Conservation (phyloP, 2,329 filamentous ascomycete species). For the Cercospora brassicicola region DNA sequence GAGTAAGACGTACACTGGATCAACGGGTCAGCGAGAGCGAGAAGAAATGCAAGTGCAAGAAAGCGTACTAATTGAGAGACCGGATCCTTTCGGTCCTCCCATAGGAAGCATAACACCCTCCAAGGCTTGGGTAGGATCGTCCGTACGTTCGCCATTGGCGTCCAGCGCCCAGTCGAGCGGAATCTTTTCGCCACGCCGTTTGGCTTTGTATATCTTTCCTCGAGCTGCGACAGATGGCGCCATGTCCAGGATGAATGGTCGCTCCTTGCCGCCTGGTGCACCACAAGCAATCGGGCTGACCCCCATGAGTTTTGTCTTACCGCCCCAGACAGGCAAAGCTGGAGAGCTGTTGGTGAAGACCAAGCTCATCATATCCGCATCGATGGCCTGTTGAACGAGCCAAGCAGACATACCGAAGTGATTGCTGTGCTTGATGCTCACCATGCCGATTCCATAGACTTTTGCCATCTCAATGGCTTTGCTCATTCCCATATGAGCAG, state of each 20-base stretch:
- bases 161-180: slow-evolving; percentile 74
- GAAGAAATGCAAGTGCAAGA: slow-evolving; percentile 44
- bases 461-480: slow-evolving; percentile 66
- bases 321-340: slow-evolving; percentile 70
- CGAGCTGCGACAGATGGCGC: slow-evolving; percentile 67
- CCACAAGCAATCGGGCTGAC: slow-evolving; percentile 75
- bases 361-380: slow-evolving; percentile 64
- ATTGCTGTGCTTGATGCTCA: slow-evolving; percentile 72
- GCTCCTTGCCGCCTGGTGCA: slow-evolving; percentile 62
- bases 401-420: slow-evolving; percentile 84
- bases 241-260: slow-evolving; percentile 74
- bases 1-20: background rate
- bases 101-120: slow-evolving; percentile 81
- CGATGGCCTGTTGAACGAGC: slow-evolving; percentile 74
- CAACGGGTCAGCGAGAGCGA: background rate
- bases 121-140: slow-evolving; percentile 67
- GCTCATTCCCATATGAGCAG: slow-evolving; percentile 65
- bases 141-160: slow-evolving; percentile 54
- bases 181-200: slow-evolving; percentile 67
- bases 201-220: slow-evolving; percentile 72
- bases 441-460: slow-evolving; percentile 71
- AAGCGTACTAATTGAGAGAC: slow-evolving; percentile 61
- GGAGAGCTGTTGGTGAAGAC: slow-evolving; percentile 65
- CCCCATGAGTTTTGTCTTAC: slow-evolving; percentile 67
- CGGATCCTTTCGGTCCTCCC: slow-evolving; percentile 80